Percentiles rank a stretch among this genome's conserved stretches.
Evolutionary conservation across 2,329 filamentous ascomycete species (phyloP).

Genomic region (Aspergillus quadricinctus): DNA sequence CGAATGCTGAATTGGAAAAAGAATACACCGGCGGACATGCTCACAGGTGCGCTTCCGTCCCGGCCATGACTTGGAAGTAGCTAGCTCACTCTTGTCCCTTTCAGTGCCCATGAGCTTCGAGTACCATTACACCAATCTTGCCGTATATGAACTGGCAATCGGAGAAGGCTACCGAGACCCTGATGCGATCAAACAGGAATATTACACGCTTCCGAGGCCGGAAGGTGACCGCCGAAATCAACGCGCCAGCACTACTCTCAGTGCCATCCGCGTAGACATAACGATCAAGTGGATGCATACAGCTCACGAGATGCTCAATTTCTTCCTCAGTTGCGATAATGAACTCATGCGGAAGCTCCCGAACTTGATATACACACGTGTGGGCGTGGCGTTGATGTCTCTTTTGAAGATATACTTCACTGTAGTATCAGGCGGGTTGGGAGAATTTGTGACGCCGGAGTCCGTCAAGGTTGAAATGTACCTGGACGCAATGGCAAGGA

Average conservation of each 20-base stretch:
- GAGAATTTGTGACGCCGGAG: conserved; percentile 27
- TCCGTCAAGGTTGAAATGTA: conserved; percentile 29
- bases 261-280: conserved; percentile 33
- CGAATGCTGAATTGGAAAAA: conserved; percentile 32
- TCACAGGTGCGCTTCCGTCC: conserved; percentile 22
- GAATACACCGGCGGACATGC: conserved; percentile 22
- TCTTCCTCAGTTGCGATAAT: conserved; percentile 28
- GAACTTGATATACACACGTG: conserved; percentile 31
- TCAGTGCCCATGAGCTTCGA: conserved; percentile 14
- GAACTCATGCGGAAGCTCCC: conserved; percentile 32
- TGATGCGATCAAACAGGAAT: conserved; percentile 29
- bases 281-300: conserved; percentile 37
- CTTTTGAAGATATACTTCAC: conserved; percentile 34
- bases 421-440: conserved; percentile 25
- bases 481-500: conserved; percentile 25
- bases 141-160: conserved; percentile 10
- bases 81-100: not conserved
- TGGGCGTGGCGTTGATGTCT: conserved; percentile 28
- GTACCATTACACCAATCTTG: conserved; percentile 12
- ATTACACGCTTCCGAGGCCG: conserved; percentile 29
- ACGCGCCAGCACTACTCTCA: conserved; percentile 16
- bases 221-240: conserved; percentile 9
- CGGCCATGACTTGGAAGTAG: not conserved
- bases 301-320: conserved; percentile 30
- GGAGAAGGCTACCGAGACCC: conserved; percentile 32